Percentiles rank a stretch among this genome's conserved stretches.
Conservation (phyloP, 2,329 filamentous ascomycete species). For the Talaromyces rugulosus region DNA sequence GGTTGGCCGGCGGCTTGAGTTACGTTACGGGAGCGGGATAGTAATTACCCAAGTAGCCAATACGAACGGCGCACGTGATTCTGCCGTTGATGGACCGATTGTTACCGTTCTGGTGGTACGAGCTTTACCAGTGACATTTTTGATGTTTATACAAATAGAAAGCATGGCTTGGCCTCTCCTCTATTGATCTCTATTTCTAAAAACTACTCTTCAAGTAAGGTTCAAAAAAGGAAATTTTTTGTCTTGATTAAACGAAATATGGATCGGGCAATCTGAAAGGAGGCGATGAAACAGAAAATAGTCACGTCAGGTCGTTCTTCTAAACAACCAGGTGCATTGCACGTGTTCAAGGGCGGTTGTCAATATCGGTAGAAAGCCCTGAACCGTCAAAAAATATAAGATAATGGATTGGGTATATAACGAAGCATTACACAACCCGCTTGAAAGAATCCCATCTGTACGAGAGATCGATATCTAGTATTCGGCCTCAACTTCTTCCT, state of each 20-base stretch:
- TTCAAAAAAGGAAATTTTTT: not conserved
- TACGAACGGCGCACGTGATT: not conserved
- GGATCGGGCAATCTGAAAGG: not conserved
- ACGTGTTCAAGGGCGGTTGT: not conserved
- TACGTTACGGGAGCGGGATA: not conserved
- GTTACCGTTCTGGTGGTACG: not conserved
- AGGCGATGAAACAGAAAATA: slow-evolving; percentile 2
- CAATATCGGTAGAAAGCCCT: not conserved
- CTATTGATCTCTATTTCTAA: not conserved
- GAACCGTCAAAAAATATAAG: slow-evolving; percentile 6
- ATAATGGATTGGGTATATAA: slow-evolving; percentile 16
- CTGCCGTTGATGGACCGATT: not conserved
- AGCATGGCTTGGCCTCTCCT: not conserved
- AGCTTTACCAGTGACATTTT: not conserved
- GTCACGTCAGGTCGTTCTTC: not conserved
- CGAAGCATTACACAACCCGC: slow-evolving; percentile 15
- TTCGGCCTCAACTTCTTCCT: slow-evolving; percentile 81
- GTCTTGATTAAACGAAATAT: slow-evolving; percentile 3
- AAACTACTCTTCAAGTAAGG: not conserved
- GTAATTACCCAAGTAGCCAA: not conserved
- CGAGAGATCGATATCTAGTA: slow-evolving; percentile 58
- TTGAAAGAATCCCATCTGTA: slow-evolving; percentile 9
- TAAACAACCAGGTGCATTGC: not conserved
- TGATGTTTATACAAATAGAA: not conserved
- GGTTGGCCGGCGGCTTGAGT: not conserved